phyloP scores from a whole-genome alignment of 768 basidiomycete species.

The Suillus weaverae region DNA sequence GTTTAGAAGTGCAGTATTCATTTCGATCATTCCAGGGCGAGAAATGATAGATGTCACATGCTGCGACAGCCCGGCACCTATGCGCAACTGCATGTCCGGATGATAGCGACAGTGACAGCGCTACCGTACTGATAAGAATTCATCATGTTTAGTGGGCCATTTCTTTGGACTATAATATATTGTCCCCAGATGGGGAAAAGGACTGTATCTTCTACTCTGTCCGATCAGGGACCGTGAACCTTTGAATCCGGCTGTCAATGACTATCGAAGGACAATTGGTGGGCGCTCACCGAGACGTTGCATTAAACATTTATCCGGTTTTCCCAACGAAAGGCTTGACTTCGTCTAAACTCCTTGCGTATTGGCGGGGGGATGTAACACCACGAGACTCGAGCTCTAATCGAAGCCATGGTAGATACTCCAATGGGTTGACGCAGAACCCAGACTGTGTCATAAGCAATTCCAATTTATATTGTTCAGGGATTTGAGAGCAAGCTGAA shows the following conservation, averaged over 20 bases:
- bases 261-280: not conserved
- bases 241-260: constrained; percentile 15
- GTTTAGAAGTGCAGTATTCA: constrained; percentile 50
- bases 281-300: constrained; percentile 48
- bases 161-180: constrained; percentile 73
- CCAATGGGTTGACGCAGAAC: constrained; percentile 45
- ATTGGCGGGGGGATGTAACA: constrained; percentile 43
- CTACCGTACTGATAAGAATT: constrained; percentile 27
- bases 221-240: constrained; percentile 76
- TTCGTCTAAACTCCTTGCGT: constrained; percentile 46
- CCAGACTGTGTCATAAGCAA: constrained; percentile 43
- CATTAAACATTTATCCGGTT: constrained; percentile 49
- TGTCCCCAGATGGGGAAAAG: constrained; percentile 83
- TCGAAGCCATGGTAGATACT: constrained; percentile 52
- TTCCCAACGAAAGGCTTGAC: constrained; percentile 39
- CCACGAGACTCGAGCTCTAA: constrained; percentile 38
- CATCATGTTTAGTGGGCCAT: constrained; percentile 46
- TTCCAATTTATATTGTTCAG: constrained; percentile 36
- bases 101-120: not conserved
- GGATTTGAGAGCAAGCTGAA: constrained; percentile 40
- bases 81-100: not conserved
- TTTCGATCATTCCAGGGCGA: constrained; percentile 43
- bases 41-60: constrained; percentile 60
- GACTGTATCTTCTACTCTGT: constrained; percentile 71
- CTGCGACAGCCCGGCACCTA: constrained; percentile 10